Conservation (phyloP, 1,284 basidiomycete genomes). For the Microbotryum silenes-acaulis region DNA sequence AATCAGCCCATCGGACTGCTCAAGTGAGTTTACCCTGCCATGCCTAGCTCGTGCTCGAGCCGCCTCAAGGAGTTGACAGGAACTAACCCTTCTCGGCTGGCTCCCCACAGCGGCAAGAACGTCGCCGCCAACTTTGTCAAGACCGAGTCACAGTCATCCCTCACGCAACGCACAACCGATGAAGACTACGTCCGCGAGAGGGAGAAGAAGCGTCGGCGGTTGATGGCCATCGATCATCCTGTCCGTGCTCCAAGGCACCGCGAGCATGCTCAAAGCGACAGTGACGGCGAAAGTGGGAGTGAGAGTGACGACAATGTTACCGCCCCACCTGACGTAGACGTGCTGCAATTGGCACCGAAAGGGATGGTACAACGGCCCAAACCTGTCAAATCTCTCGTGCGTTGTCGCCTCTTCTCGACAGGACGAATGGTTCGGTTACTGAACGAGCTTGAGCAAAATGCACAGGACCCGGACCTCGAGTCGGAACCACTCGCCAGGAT, state of each 20-base stretch:
- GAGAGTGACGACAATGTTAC: background rate
- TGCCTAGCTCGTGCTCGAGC: background rate
- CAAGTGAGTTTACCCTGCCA: slow-evolving; percentile 7
- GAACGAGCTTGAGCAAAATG: background rate
- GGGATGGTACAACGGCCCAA: background rate
- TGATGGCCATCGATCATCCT: slow-evolving; percentile 18
- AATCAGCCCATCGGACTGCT: slow-evolving; percentile 25
- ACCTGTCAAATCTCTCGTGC: background rate
- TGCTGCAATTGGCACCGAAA: background rate
- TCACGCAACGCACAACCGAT: slow-evolving; percentile 10
- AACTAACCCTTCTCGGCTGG: too few relatives aligned
- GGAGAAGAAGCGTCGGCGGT: slow-evolving; percentile 19
- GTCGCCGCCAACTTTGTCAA: slow-evolving; percentile 23
- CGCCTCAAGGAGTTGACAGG: background rate
- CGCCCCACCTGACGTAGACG: background rate
- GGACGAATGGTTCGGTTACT: background rate
- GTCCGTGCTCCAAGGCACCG: background rate
- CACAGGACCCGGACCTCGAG: too few relatives aligned
- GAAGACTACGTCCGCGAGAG: slow-evolving; percentile 14
- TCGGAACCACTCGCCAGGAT: slow-evolving; percentile 36
- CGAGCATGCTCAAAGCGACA: background rate
- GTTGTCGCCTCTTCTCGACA: background rate
- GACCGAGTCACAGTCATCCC: slow-evolving; percentile 20
- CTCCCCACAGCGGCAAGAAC: slow-evolving; percentile 24
- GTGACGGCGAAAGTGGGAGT: background rate